Evolutionary conservation across 257 asterid species (phyloP).

Genomic region (Rubia yunnanensis): DNA sequence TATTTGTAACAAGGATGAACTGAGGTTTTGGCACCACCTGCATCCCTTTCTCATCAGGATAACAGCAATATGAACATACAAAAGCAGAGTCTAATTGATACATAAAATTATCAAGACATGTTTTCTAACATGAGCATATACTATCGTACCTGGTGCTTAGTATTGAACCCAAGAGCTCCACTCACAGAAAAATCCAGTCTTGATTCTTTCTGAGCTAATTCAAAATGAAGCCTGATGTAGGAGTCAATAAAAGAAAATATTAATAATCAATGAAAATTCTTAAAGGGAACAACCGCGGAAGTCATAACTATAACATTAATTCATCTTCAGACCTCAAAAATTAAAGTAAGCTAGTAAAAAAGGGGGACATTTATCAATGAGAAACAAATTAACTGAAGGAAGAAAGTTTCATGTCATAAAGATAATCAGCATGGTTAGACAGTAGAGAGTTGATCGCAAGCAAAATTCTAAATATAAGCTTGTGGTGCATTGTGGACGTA

Average conservation of each 20-base stretch:
- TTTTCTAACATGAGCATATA: slow-evolving; percentile 5
- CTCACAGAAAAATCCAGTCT: slow-evolving; percentile 47
- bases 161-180: slow-evolving; percentile 87
- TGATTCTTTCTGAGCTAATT: slow-evolving; percentile 55
- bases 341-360: background rate
- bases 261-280: background rate
- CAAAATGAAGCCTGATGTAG: slow-evolving; percentile 55
- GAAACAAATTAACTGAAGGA: background rate
- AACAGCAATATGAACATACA: background rate
- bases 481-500: background rate
- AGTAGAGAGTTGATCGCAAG: background rate
- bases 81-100: background rate
- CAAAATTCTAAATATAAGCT: background rate
- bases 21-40: slow-evolving; percentile 84
- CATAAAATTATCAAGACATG: slow-evolving; percentile 1
- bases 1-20: slow-evolving; percentile 48
- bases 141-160: slow-evolving; percentile 67
- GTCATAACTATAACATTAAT: background rate
- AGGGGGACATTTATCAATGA: background rate
- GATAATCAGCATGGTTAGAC: slow-evolving; percentile 7
- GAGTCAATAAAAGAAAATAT: background rate
- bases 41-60: slow-evolving; percentile 19
- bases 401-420: background rate
- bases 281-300: background rate
- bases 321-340: background rate